Evolutionary conservation across 148 eudicot species (phyloP).

Genomic region (Rhododendron kiyosumense): DNA sequence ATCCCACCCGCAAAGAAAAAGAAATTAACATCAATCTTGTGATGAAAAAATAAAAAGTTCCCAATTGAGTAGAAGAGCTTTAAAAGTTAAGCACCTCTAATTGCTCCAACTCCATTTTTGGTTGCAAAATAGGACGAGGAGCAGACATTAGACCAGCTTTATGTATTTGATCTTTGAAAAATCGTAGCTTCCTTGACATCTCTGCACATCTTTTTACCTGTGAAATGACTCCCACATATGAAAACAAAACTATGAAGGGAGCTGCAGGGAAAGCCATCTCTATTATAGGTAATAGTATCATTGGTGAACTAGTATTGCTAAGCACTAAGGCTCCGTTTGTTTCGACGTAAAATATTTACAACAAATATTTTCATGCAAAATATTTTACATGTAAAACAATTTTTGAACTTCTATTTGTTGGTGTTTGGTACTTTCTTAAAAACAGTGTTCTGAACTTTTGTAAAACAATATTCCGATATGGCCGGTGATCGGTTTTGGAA

Average conservation of each 20-base stretch:
- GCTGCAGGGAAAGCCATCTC: neutral
- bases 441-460: too few species aligned
- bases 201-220: conserved; percentile 99
- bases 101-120: conserved; percentile 76
- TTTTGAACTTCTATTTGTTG: too few species aligned
- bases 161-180: conserved; percentile 90
- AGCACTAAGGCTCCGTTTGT: neutral
- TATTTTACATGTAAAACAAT: too few species aligned
- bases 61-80: neutral
- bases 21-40: too few species aligned
- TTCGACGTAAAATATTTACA: too few species aligned
- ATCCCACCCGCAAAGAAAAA: neutral
- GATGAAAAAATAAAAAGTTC: neutral
- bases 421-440: too few species aligned
- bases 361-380: too few species aligned
- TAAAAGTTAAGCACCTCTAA: conserved; percentile 56
- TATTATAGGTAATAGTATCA: neutral
- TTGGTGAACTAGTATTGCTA: neutral
- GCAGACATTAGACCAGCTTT: conserved; percentile 70
- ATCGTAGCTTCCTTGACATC: conserved; percentile 94
- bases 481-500: too few species aligned
- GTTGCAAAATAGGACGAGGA: conserved; percentile 57
- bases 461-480: too few species aligned
- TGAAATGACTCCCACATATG: conserved; percentile 8
- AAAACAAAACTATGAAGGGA: neutral